Base-by-base conservation (phyloP, 805 yeast genomes). In the Myxozyma udenii region DNA sequence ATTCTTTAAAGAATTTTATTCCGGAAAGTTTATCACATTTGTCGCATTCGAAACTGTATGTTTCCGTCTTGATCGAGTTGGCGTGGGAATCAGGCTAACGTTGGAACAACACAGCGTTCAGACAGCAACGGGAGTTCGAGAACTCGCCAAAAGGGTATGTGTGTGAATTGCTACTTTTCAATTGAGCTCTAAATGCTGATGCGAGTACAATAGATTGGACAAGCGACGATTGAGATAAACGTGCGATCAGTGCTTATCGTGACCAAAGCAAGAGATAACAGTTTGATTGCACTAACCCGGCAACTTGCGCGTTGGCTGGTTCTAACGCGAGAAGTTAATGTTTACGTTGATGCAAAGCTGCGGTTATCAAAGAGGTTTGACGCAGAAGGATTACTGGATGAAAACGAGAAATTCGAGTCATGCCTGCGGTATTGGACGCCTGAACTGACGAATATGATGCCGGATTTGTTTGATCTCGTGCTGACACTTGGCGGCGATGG, bases 401-500 rank as follows among this genome's bases (percentile, higher is more conserved):
- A 77, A 36, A 63, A 75, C 2, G 62, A 71, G 2, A 46, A 38
- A 46, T 75, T 80, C 24, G 59, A 66, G 42, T 66, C 74, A 41
- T 67, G 74, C 40, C 68, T 86, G 40, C 77, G 75, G 62, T 85
- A 77, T 67, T 90, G 97, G 96, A 77, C 78, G 46, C 77, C 80
- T 44, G 75, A 75, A 18, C 72, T 83, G 48, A 77, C 87, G 11
- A 39, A 62, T 66, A 48, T 44, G 21, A 46, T 57, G 51, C 54
- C 61, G 14, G 53, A 60, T 21, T 38, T 51, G 41, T 79, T 82
- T 58, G 98, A 91, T 66, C 72, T 90, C 53, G 83, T 88, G 1
- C 79, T 91, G 40, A 87, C 98, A 0, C 73, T 93, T 6, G 98
- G 98, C 22, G 98, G 98, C 16, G 98, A 93, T 65, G 98, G 98